Evolutionary conservation across 139 green algal species (phyloP).

Genomic region (Diplosphaera chodatii): DNA sequence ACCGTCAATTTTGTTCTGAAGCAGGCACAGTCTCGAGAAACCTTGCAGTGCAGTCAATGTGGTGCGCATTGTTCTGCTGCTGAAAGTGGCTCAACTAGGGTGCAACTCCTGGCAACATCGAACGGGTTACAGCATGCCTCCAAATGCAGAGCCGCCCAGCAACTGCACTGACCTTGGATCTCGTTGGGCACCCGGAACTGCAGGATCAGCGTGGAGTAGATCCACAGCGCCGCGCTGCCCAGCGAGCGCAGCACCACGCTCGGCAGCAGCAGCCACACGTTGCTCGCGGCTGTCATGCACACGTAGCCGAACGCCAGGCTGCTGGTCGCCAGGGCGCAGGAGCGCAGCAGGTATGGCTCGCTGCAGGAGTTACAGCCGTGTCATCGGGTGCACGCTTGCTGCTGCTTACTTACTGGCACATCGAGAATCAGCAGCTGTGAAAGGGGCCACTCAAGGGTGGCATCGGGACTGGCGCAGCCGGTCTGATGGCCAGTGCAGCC

Average conservation of each 20-base stretch:
- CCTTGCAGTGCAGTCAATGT: not conserved
- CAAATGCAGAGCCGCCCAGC: too few relatives aligned
- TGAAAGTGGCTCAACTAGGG: too few relatives aligned
- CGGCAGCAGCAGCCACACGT: conserved; percentile 17
- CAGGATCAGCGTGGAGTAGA: conserved; percentile 40
- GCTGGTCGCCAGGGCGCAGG: conserved; percentile 2
- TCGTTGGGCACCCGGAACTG: conserved; percentile 26
- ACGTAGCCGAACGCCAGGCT: conserved; percentile 12
- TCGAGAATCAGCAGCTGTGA: too few relatives aligned
- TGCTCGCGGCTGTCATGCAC: conserved; percentile 20
- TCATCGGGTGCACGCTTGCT: too few relatives aligned
- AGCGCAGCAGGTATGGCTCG: conserved; percentile 6
- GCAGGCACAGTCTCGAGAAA: not conserved
- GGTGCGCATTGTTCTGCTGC: not conserved
- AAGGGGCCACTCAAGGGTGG: too few relatives aligned
- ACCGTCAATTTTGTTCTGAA: not conserved
- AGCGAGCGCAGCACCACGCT: conserved; percentile 21
- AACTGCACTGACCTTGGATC: not conserved
- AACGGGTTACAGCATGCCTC: too few relatives aligned
- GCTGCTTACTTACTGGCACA: too few relatives aligned
- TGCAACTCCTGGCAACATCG: too few relatives aligned
- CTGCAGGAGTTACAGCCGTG: not conserved
- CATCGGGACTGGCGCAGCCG: too few relatives aligned
- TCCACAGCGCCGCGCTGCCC: conserved; percentile 25
- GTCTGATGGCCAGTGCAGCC: too few relatives aligned